Evolutionary conservation across 139 green algal genomes (phyloP), one percentile per base, ranked within the genome.

Genomic region (Haematococcus sp.): DNA sequence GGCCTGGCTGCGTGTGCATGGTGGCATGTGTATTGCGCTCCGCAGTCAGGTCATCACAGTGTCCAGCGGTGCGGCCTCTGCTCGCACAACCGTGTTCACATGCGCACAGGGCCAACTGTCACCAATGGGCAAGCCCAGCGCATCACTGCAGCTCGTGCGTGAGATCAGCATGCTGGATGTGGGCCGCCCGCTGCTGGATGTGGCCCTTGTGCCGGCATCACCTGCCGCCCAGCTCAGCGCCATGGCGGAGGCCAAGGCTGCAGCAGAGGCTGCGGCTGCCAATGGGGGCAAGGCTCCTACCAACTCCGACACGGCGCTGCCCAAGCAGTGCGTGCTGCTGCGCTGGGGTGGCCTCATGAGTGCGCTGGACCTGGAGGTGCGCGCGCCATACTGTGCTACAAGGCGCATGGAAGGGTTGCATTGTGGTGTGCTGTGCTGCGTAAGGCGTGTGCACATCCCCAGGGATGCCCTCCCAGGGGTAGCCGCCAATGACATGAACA

Each of bases 141-240:
- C 88, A 19, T 70, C 61, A 1, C 63, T 84, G 52, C 44, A 73
- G 19, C 68, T 70, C 5, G 75, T 95, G 68, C 77, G 92, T 4
- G 87, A 97, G 77, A 86, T 97, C n/a, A 94, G 86, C 15, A 92
- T 97, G 46, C 79, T 95, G 75, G 84, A 87, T 30, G 79, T 91
- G 15, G 82, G 84, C 17, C 78, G 76, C 22, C 84, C 84, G 16
- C 70, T 94, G 17, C 70, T 78, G 13, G 75, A 85, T 44, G 63
- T 86, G n/a, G 77, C 82, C 16, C 71, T 88, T 1, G 78, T 84
- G 30, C 70, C 69, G 33, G 33, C 70, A 15, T n/a, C 44, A 11
- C 40, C 30, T 17, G 68, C 54, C 13, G 68, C 40, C 40, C 40
- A 49, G 40, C 40, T 49, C 7, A 49, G 44, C 11, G 40, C 40